Evolutionary conservation across 257 asterid genomes (phyloP).

Genomic region (Scutellaria minor): DNA sequence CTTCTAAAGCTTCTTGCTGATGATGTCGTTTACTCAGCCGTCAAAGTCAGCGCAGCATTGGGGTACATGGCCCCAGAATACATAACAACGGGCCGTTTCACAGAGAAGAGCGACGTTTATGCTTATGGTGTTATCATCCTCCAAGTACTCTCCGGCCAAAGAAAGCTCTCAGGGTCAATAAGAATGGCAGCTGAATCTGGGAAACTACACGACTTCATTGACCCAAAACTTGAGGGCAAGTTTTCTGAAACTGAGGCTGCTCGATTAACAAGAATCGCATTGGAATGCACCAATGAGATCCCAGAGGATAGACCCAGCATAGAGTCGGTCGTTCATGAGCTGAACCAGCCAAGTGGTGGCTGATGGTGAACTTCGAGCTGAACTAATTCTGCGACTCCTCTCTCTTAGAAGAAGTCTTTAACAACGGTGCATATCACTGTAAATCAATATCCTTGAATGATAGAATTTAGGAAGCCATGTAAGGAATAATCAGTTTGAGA

Average conservation of each 20-base stretch:
- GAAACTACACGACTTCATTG: constrained; percentile 57
- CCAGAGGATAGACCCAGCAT: constrained; percentile 78
- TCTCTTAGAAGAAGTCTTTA: not conserved
- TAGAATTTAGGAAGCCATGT: not conserved
- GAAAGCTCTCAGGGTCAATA: constrained; percentile 50
- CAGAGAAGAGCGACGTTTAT: constrained; percentile 94
- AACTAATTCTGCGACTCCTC: not conserved
- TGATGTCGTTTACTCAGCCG: constrained; percentile 91
- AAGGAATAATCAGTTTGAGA: not conserved
- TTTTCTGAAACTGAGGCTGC: constrained; percentile 57
- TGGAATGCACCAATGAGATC: constrained; percentile 68
- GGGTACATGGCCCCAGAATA: constrained; percentile 99
- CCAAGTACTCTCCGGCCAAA: constrained; percentile 76
- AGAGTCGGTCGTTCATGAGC: constrained; percentile 56
- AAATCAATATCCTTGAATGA: not conserved
- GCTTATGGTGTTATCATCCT: constrained; percentile 93
- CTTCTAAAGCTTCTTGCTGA: constrained; percentile 88
- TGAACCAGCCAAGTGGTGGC: constrained; percentile 30
- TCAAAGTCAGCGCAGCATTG: constrained; percentile 89
- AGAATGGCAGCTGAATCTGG: constrained; percentile 76
- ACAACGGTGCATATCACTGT: not conserved
- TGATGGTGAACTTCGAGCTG: not conserved
- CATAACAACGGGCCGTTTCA: constrained; percentile 88
- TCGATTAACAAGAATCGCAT: constrained; percentile 57
- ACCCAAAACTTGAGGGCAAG: constrained; percentile 57